Percentiles rank a stretch among this genome's conserved stretches.
Conservation (phyloP, 164 flowering plant species). For the Nelumbo lutea region DNA sequence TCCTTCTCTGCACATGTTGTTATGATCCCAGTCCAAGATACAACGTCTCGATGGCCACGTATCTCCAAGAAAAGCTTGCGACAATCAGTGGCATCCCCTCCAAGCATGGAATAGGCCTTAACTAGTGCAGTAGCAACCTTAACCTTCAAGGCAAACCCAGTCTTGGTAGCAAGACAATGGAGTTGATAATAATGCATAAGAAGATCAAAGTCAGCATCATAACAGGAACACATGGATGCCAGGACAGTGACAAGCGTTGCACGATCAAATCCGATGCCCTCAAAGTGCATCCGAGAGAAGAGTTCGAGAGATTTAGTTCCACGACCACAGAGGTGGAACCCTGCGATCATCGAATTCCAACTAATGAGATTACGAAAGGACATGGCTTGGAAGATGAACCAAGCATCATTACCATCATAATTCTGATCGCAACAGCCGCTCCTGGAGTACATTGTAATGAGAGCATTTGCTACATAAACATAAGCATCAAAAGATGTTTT, state of each 20-base stretch:
- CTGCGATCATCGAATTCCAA: conserved; percentile 77
- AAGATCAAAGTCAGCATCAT: conserved; percentile 3
- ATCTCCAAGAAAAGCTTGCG: conserved; percentile 48
- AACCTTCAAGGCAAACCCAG: conserved; percentile 33
- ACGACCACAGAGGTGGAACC: conserved; percentile 32
- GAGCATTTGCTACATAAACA: conserved; percentile 67
- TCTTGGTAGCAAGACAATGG: conserved; percentile 47
- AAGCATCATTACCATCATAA: conserved; percentile 30
- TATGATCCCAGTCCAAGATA: conserved; percentile 74
- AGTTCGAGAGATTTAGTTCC: conserved; percentile 28
- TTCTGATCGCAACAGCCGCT: conserved; percentile 8
- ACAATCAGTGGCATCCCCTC: conserved; percentile 38
- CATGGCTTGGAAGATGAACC: conserved; percentile 47
- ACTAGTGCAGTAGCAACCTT: conserved; percentile 57
- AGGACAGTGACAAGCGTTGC: conserved; percentile 50
- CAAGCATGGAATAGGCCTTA: conserved; percentile 56
- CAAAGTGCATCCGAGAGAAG: conserved; percentile 41
- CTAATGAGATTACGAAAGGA: conserved; percentile 38
- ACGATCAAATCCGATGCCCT: conserved; percentile 51
- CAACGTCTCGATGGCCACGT: conserved; percentile 37
- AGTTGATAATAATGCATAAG: conserved; percentile 35
- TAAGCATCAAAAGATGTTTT: conserved; percentile 46
- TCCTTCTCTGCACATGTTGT: conserved; percentile 46
- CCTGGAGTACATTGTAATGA: conserved; percentile 67
- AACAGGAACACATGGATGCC: conserved; percentile 28